Percentiles rank a stretch among this genome's conserved stretches.
phyloP scores from a whole-genome alignment of 768 basidiomycete genomes.

The Lactarius indigo region DNA sequence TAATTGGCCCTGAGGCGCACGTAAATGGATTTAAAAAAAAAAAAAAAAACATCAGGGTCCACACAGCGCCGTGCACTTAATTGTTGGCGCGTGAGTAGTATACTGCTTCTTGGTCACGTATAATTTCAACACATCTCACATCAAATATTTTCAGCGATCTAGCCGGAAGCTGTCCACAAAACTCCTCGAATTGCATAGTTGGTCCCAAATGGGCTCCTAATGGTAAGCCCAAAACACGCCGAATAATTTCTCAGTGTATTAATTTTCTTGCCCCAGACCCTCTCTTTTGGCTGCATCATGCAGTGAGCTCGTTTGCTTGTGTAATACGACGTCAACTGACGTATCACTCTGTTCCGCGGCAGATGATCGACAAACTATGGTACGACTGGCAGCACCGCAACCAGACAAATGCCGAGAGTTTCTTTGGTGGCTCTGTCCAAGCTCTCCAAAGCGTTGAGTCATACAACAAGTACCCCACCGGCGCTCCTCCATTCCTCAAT shows the following conservation, averaged over 20 bases:
- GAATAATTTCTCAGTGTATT: not conserved
- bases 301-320: conserved; percentile 25
- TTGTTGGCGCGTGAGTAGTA: conserved; percentile 34
- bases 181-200: conserved; percentile 29
- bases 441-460: conserved; percentile 26
- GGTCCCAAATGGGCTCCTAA: conserved; percentile 35
- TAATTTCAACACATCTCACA: not conserved
- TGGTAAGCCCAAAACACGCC: conserved; percentile 23
- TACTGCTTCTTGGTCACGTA: not conserved
- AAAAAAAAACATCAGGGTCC: conserved; percentile 30
- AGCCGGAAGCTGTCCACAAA: conserved; percentile 30
- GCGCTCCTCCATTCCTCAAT: conserved; percentile 29
- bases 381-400: conserved; percentile 35
- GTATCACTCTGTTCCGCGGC: not conserved
- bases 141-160: conserved; percentile 28
- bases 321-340: too few species aligned
- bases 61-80: conserved; percentile 34
- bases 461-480: conserved; percentile 30
- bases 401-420: conserved; percentile 29
- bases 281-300: conserved; percentile 37
- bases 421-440: conserved; percentile 34
- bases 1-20: too few species aligned
- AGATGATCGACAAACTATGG: conserved; percentile 40
- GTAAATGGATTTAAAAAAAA: too few species aligned
- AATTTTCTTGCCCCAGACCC: conserved; percentile 30